Conservation (phyloP, 2,329 filamentous ascomycete genomes). For the Calonectria pseudoturangicola region DNA sequence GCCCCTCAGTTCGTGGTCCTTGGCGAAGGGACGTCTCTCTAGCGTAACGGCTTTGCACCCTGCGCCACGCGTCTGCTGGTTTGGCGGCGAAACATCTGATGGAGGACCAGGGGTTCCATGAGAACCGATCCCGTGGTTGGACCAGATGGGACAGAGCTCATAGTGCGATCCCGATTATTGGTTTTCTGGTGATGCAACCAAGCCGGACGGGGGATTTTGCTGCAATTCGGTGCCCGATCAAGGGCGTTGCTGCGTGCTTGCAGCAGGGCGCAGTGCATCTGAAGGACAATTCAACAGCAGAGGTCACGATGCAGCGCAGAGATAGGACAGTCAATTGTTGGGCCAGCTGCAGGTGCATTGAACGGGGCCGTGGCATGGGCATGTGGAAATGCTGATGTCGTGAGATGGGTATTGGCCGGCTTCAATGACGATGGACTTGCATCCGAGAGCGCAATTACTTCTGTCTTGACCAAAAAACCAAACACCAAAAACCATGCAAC, state of each 20-base stretch:
- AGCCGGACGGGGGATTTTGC: slow-evolving; percentile 4
- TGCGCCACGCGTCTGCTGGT: slow-evolving; percentile 50
- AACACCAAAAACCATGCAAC: not conserved
- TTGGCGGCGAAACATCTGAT: slow-evolving; percentile 46
- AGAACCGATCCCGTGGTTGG: slow-evolving; percentile 38
- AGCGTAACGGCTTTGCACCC: slow-evolving; percentile 50
- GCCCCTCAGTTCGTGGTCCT: slow-evolving; percentile 31
- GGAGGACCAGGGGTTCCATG: slow-evolving; percentile 28
- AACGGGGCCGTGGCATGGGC: slow-evolving; percentile 12
- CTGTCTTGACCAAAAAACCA: not conserved
- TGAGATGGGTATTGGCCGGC: slow-evolving; percentile 9
- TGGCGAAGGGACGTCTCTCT: slow-evolving; percentile 47
- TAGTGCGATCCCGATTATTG: slow-evolving; percentile 28
- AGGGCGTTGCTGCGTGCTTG: slow-evolving; percentile 33
- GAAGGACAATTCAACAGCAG: not conserved
- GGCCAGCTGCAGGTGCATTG: slow-evolving; percentile 19
- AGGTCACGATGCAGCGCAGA: slow-evolving; percentile 13
- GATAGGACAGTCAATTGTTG: slow-evolving; percentile 17
- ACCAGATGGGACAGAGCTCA: slow-evolving; percentile 30
- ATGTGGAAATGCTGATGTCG: slow-evolving; percentile 19
- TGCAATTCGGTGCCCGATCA: slow-evolving; percentile 30
- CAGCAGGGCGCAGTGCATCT: slow-evolving; percentile 29
- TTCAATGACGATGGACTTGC: slow-evolving; percentile 17
- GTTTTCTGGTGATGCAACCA: slow-evolving; percentile 16
- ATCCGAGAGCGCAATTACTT: not conserved